Evolutionary conservation across 2,329 filamentous ascomycete species (phyloP), one percentile per base, ranked within the genome.

Genomic region (Ceratocystis destructans): DNA sequence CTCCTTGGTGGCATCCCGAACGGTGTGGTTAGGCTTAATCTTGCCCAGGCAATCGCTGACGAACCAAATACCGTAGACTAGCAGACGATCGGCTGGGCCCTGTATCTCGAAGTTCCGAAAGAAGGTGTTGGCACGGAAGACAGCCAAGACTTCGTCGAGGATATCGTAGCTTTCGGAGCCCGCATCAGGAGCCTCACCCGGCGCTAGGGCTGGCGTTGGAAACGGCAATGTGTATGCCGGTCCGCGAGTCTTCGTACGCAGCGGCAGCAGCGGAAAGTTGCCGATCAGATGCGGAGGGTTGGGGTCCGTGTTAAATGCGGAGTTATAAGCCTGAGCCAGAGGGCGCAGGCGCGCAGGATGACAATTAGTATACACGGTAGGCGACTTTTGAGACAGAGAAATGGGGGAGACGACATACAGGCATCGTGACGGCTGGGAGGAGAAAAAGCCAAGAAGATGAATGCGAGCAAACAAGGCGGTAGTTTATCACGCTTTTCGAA

Each of bases 91-190:
- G 67, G 94, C 93, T 31, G 90, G 89, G 15, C 94, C 94, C 78
- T 96, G 93, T 79, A 97, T 96, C 81, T 97, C 94, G 73, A 99
- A 99, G 82, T 97, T 99, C 73, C 94, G 89, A 83, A 97, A 99
- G 78, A 99, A 93, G 68, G 93, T 96, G 80, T 99, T 97, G 72
- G 94, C 93, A 70, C 94, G 90, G 83, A 97, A 99, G 62, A 97
- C 84, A 12, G 87, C 83, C 66, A 99, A 83, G 64, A 95, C 86
- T 80, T 99, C 94, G 78, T 99, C 94, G 66, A 97, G 83, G 69
- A 94, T 89, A 79, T 99, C 94, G 81, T 97, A 97, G 73, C 88
- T 92, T 76, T 96, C 90, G 76, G 85, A 87, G 76, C 94, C 90
- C 62, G 91, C 87, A 75, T 96, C 90, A 72, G 80, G 87, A 71